These are phyloP conservation scores for Pseudocercospora cruenta DNA, from an alignment of 2,329 filamentous ascomycete species.

Conservation along the genomic window DNA sequence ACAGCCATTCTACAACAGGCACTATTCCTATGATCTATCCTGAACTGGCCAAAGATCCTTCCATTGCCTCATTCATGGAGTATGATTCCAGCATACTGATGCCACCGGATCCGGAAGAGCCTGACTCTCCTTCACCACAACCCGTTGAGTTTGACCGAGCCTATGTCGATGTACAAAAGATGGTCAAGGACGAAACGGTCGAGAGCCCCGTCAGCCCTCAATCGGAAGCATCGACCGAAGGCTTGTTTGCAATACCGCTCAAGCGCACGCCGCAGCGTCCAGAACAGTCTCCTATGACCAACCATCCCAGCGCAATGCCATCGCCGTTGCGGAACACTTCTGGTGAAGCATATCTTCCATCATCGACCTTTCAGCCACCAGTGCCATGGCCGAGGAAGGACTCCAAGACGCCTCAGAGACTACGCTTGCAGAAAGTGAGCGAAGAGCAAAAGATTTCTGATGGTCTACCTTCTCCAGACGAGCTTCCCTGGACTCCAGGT, in stretches of 20 bases:
- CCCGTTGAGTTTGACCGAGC: conserved; percentile 5
- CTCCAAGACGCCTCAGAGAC: conserved; percentile 2
- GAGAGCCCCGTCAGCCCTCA: not conserved
- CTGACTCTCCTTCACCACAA: conserved; percentile 3
- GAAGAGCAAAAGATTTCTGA: conserved; percentile 11
- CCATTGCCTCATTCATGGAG: conserved; percentile 24
- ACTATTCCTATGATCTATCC: conserved; percentile 29
- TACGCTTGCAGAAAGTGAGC: conserved; percentile 11
- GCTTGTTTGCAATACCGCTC: conserved; percentile 21
- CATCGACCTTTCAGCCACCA: conserved; percentile 27
- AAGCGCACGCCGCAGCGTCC: conserved; percentile 1
- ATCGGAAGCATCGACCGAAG: conserved; percentile 13
- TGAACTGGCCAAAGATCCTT: conserved; percentile 29
- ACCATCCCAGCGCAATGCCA: conserved; percentile 35
- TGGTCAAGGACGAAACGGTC: not conserved
- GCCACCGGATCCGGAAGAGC: not conserved
- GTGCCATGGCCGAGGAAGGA: conserved; percentile 11
- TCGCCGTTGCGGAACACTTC: conserved; percentile 31
- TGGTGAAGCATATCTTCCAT: conserved; percentile 20
- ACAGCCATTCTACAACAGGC: conserved; percentile 17
- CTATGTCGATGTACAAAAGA: conserved; percentile 13
- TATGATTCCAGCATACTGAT: not conserved
- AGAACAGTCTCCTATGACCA: conserved; percentile 24
- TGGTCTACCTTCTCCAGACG: conserved; percentile 12
- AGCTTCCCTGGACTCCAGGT: conserved; percentile 15